Evolutionary conservation across 306 rosid species (phyloP), one percentile per base, ranked within the genome.

Genomic region (Mucuna pruriens): DNA sequence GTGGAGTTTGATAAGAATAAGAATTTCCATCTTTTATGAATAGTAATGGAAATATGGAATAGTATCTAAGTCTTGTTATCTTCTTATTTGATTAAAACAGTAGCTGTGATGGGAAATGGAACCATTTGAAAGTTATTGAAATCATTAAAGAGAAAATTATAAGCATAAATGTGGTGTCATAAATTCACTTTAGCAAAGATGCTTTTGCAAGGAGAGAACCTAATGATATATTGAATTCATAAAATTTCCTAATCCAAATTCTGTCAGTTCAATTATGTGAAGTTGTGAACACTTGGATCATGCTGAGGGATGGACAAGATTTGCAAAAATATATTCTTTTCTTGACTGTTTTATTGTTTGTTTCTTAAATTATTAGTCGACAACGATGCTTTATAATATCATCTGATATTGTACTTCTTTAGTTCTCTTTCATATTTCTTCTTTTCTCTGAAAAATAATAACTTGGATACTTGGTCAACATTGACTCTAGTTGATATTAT

Each of bases 181-280:
- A 45, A 39, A 76, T 54, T 48, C n/a, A 36, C 29, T 22, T 62
- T 66, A 79, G 62, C 39, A 38, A 23, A n/a, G 57, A 45, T 51
- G 39, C 78, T 58, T 68, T n/a, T n/a, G 66, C 67, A 55, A 45
- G 71, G 38, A 38, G 74, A 57, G 49, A 63, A 73, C 63, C 63
- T 33, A 60, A 31, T 55, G 66, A 54, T 40, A 22, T 78, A 66
- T 22, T 54, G 13, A 20, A 51, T 72, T 81, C 78, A 42, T 39
- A 13, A n/a, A n/a, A n/a, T n/a, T n/a, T n/a, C n/a, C n/a, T n/a
- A n/a, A n/a, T 73, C 64, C 44, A 45, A 57, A 5, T 25, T 69
- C 46, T 2, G 48, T 42, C 8, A 9, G 38, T 29, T 80, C 62
- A 29, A 44, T 48, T 19, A 12, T 19, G 2, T 44, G 19, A 36